These are phyloP conservation scores for Apiotrichum montevideense DNA, from an alignment of 1,284 basidiomycete genomes.

Conservation along the genomic window DNA sequence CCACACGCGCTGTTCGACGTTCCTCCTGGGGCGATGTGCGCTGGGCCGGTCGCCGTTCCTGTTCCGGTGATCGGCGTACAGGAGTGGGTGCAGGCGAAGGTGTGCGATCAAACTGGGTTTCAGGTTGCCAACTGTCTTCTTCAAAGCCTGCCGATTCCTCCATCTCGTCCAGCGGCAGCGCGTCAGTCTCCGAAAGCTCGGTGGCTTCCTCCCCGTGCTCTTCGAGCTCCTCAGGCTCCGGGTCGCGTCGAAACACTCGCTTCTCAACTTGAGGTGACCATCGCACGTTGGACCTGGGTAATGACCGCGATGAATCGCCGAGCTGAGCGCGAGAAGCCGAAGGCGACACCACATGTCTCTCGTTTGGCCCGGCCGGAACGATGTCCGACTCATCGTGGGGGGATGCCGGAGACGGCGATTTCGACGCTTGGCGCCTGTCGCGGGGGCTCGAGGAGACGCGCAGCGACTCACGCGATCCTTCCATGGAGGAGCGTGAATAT, in stretches of 20 bases:
- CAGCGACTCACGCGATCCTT: neutral
- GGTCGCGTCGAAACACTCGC: neutral
- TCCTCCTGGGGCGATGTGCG: neutral
- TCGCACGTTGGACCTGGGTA: neutral
- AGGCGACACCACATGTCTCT: too few relatives aligned
- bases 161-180: too few relatives aligned
- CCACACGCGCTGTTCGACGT: neutral
- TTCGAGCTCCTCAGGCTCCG: neutral
- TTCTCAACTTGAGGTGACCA: conserved; percentile 4
- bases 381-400: too few relatives aligned
- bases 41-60: neutral
- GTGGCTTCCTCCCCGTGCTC: neutral
- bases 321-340: too few relatives aligned
- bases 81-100: neutral
- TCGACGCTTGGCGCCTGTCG: neutral
- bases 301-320: neutral
- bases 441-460: neutral
- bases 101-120: neutral
- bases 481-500: too few relatives aligned
- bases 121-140: neutral
- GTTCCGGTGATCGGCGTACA: neutral
- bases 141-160: too few relatives aligned
- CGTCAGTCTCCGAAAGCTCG: too few relatives aligned
- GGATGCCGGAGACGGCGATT: neutral
- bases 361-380: too few relatives aligned